Conservation (phyloP, 1,284 basidiomycete genomes). For the Cerioporus squamosus region DNA sequence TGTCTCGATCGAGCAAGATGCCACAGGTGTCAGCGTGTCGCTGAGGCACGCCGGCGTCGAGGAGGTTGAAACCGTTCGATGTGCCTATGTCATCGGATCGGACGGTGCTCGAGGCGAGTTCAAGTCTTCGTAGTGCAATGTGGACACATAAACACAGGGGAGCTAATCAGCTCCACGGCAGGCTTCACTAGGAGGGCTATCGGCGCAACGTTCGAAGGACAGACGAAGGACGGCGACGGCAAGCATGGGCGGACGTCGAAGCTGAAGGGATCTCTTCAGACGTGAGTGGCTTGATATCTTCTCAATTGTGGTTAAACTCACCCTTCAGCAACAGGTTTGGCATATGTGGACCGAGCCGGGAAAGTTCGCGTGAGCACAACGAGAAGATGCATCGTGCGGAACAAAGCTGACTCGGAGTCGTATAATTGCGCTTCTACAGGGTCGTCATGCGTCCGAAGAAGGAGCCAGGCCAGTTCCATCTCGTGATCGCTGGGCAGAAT, state of each 20-base stretch:
- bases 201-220: conserved; percentile 36
- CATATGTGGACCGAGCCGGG: conserved; percentile 32
- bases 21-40: conserved; percentile 27
- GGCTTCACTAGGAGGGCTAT: conserved; percentile 34
- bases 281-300: background rate
- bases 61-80: conserved; percentile 14
- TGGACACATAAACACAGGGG: too few species aligned
- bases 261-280: conserved; percentile 30
- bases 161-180: conserved; percentile 1
- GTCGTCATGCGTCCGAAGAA: conserved; percentile 11
- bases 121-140: background rate
- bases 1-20: conserved; percentile 29
- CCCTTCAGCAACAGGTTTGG: conserved; percentile 29
- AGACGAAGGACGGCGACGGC: conserved; percentile 34
- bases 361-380: conserved; percentile 7
- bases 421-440: background rate
- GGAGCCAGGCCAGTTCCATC: conserved; percentile 4
- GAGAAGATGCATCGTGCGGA: too few species aligned
- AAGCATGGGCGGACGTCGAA: conserved; percentile 37
- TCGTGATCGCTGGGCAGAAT: conserved; percentile 8
- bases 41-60: conserved; percentile 12
- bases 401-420: background rate
- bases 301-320: background rate
- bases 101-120: conserved; percentile 41
- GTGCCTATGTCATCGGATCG: conserved; percentile 38